Base-by-base conservation (phyloP, 176 grass and related monocot genomes). In the Eragrostis nindensis region DNA sequence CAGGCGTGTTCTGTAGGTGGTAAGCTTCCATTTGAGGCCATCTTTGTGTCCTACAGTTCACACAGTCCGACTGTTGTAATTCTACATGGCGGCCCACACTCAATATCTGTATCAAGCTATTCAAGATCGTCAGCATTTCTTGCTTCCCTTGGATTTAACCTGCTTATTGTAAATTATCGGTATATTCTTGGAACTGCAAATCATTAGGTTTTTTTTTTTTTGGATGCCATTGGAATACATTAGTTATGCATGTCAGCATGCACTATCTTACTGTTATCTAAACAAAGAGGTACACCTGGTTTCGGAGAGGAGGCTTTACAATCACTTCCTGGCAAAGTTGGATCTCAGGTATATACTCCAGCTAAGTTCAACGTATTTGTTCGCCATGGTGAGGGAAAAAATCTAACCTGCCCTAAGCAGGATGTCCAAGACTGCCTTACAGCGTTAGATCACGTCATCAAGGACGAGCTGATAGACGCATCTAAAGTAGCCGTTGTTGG, bases 231-330 rank as follows among this genome's bases (percentile, higher is more conserved):
- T 2, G 32, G 2, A 36, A 36, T 4, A 36, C 32, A 36, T 36
- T 36, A 64, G 27, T 6, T 32, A 14, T 39, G 7, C 15, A 61
- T 86, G 11, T 3, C 27, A 26, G 40, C 27, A 38, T 76, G 38
- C 13, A 62, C 56, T 39, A n/a, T 76, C 26, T 85, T 2, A 70
- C 46, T 43, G 41, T 36, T 43, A 9, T 77, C 7, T 77, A 24
- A 59, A 70, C 63, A 85, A 66, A 92, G 95, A 79, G 92, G 95
- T 54, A 91, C 95, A 8, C 80, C 73, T 10, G 92, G 92, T 53
- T 95, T 93, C 43, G 92, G 92, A 49, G 90, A 98, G 79, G 95
- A 98, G 81, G 95, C 95, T 68, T 90, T 98, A 78, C 95, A 98
- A 68, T 95, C 92, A 65, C 95, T 98, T 74, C 82, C 95, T 65